A percentile compares a stretch with the other conserved stretches of the same genome.
These are phyloP conservation scores for Magnaporthales sp. DNA, from an alignment of 2,329 filamentous ascomycete species.

Conservation along the genomic window DNA sequence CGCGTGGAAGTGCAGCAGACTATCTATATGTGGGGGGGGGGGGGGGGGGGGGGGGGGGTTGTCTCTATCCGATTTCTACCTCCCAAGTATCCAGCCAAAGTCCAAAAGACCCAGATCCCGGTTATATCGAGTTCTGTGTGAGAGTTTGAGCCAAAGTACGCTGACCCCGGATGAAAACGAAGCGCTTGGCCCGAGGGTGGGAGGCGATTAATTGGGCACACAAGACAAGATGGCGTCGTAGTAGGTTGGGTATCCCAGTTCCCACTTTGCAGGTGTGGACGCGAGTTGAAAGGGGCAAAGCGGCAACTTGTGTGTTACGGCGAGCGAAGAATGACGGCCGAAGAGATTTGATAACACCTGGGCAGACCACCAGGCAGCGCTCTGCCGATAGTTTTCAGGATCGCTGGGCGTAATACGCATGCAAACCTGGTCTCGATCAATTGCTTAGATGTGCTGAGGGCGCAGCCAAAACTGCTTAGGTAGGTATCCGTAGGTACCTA, in stretches of 20 bases:
- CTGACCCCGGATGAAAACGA: neutral
- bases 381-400: neutral
- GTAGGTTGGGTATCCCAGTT: neutral
- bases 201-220: neutral
- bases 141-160: neutral
- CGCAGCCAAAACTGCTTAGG: neutral
- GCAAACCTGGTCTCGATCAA: neutral
- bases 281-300: neutral
- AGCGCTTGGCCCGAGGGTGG: neutral
- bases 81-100: neutral
- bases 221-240: neutral
- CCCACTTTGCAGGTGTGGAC: neutral
- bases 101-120: neutral
- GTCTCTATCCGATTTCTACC: neutral
- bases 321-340: neutral
- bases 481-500: neutral
- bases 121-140: neutral
- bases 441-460: neutral
- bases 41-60: too few species aligned
- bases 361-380: neutral
- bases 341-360: neutral
- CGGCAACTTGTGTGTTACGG: neutral
- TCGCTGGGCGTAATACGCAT: neutral
- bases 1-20: neutral
- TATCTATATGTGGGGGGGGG: conserved; percentile 7